Evolutionary conservation across 257 asterid species (phyloP).

Genomic region (Vinca minor): DNA sequence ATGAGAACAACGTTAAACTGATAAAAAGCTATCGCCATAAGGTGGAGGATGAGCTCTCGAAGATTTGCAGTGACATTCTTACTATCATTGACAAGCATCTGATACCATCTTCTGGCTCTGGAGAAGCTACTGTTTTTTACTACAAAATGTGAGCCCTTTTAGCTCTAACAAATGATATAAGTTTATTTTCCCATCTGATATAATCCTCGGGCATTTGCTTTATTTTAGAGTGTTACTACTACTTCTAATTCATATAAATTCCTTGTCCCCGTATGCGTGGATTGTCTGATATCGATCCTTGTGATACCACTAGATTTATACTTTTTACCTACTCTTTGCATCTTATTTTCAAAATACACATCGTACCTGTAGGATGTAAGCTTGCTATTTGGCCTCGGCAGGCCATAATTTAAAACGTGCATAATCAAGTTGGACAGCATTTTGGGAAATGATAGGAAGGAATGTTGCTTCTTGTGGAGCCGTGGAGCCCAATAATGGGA

Average conservation of each 20-base stretch:
- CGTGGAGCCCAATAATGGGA: too few species aligned
- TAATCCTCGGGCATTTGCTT: too few species aligned
- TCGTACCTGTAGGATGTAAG: too few species aligned
- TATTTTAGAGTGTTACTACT: not conserved
- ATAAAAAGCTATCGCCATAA: slow-evolving; percentile 63
- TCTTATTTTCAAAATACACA: too few species aligned
- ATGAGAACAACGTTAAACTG: slow-evolving; percentile 61
- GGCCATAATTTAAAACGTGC: too few species aligned
- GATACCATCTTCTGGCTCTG: slow-evolving; percentile 66
- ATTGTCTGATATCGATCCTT: not conserved
- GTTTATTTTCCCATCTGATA: not conserved
- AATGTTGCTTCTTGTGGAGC: too few species aligned
- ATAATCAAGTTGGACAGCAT: too few species aligned
- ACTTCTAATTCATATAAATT: not conserved
- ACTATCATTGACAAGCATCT: slow-evolving; percentile 67
- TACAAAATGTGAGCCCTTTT: slow-evolving; percentile 63
- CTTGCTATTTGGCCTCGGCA: too few species aligned
- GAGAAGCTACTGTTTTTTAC: slow-evolving; percentile 89
- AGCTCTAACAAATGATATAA: not conserved
- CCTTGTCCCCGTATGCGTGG: not conserved
- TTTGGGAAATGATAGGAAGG: too few species aligned
- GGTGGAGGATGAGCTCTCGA: slow-evolving; percentile 83
- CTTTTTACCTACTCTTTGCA: not conserved
- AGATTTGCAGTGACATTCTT: slow-evolving; percentile 77
- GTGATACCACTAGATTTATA: not conserved